A percentile compares a stretch with the other conserved stretches of the same genome.
These are phyloP conservation scores for Chrysopogon serrulatus DNA, from an alignment of 176 grass and related monocot species.

Conservation along the genomic window DNA sequence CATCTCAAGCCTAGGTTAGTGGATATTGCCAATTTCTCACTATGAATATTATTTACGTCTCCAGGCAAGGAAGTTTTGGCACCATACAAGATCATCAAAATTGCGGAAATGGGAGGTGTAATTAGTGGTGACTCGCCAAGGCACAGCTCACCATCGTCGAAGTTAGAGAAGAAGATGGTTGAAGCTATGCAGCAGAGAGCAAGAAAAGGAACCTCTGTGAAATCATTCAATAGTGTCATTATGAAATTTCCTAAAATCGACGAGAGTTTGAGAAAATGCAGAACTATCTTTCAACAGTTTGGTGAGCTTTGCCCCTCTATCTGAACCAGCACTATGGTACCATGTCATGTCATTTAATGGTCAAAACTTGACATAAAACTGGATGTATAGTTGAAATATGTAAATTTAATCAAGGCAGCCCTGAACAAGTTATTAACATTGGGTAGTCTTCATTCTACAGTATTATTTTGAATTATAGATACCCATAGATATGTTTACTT, in stretches of 20 bases:
- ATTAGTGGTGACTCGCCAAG: conserved; percentile 52
- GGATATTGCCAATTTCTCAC: not conserved
- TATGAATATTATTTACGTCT: not conserved
- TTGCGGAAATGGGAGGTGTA: conserved; percentile 63
- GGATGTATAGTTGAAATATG: not conserved
- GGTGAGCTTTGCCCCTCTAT: conserved; percentile 46
- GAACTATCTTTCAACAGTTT: conserved; percentile 91
- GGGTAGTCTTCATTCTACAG: not conserved
- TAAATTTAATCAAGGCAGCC: not conserved
- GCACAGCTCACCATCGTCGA: conserved; percentile 52
- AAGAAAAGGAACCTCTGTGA: conserved; percentile 74
- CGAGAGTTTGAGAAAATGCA: conserved; percentile 85
- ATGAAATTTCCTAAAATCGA: conserved; percentile 99
- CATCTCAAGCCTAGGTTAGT: not conserved
- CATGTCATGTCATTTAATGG: not conserved
- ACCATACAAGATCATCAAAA: not conserved
- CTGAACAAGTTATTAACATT: not conserved
- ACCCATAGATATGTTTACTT: not conserved
- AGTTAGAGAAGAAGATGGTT: conserved; percentile 95
- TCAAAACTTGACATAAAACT: not conserved
- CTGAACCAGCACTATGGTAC: not conserved
- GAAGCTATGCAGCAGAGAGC: conserved; percentile 93
- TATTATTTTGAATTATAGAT: not conserved
- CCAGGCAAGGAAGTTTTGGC: not conserved
- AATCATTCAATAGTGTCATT: conserved; percentile 88